Evolutionary conservation across 169 alveolate species (phyloP), one percentile per base, ranked within the genome.

Genomic region (Hammondia hammondi): DNA sequence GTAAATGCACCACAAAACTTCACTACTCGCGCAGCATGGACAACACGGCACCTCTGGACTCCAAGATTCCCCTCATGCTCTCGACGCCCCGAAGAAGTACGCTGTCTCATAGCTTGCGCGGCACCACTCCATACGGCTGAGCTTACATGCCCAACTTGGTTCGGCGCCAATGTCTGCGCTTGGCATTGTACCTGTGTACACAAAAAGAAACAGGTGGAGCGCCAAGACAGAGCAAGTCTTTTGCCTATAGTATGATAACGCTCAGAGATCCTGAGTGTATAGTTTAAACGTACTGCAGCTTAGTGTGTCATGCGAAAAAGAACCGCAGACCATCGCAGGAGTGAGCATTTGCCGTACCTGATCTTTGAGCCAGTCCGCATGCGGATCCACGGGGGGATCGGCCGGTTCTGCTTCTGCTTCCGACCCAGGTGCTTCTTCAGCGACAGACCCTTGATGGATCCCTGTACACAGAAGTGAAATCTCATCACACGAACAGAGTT

Each of bases 91-190:
- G 24, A 67, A 67, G 32, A 67, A 27, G 32, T 29, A 6, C 32
- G 77, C 77, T 67, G 77, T 27, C 27, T 67, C 77, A 17, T 0
- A 27, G 77, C 32, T 67, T 67, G 32, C 24, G 10, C 35, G 24
- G 77, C 71, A 67, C 77, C 77, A 67, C 35, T 67, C 77, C 77
- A 17, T 67, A 67, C 12, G 77, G 32, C 35, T 67, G 43, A 82
- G 71, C 95, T 98, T 97, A 98, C 97, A 98, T 96, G 96, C 98
- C 98, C 94, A 98, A 98, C 98, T 98, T 98, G 45, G 99, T 98
- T 97, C 99, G 98, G 96, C 99, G 98, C 99, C 99, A 98, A 97
- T 98, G 98, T 96, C 99, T 98, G 95, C 99, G 97, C 97, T 98
- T 98, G 72, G 99, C 97, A 96, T 98, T 98, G 96, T 98, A 98